phyloP scores from a whole-genome alignment of 352 stramenopile species.

The Pythium sp. region DNA sequence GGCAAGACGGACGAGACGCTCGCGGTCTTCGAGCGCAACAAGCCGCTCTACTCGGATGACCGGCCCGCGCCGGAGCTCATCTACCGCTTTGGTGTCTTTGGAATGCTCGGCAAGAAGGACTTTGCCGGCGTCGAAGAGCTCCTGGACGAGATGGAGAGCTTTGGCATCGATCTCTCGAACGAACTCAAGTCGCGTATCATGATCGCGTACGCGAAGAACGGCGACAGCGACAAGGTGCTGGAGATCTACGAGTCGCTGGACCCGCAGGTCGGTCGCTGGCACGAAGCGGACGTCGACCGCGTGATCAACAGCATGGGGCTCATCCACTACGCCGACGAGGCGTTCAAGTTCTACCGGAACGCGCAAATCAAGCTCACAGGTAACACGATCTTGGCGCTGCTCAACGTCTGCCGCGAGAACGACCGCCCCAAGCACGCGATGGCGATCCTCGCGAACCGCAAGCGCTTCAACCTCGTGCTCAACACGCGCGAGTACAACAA shows the following conservation, averaged over 20 bases:
- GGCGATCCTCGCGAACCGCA: conserved; percentile 51
- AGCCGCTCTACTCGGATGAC: conserved; percentile 25
- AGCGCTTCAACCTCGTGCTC: conserved; percentile 46
- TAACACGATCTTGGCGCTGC: conserved; percentile 43
- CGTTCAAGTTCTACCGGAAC: conserved; percentile 64
- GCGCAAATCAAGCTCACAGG: conserved; percentile 39
- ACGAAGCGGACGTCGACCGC: conserved; percentile 44
- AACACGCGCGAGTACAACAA: conserved; percentile 36
- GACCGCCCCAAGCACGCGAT: conserved; percentile 39
- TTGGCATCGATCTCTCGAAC: conserved; percentile 28
- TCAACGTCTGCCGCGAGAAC: conserved; percentile 43
- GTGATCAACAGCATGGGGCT: conserved; percentile 49
- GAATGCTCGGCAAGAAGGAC: conserved; percentile 36
- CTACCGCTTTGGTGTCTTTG: conserved; percentile 54
- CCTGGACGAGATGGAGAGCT: conserved; percentile 34
- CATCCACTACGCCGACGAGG: conserved; percentile 29
- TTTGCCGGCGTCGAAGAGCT: conserved; percentile 26
- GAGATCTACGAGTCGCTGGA: conserved; percentile 31
- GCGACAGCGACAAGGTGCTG: conserved; percentile 33
- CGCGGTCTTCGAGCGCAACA: conserved; percentile 30
- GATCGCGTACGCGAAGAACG: conserved; percentile 32
- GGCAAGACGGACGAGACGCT: conserved; percentile 24
- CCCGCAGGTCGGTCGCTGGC: conserved; percentile 32
- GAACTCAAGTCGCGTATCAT: conserved; percentile 48
- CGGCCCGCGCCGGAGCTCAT: conserved; percentile 43